Percentiles rank a stretch among this genome's conserved stretches.
phyloP scores from a whole-genome alignment of 2,329 filamentous ascomycete species.

The Cladosporium sp. region DNA sequence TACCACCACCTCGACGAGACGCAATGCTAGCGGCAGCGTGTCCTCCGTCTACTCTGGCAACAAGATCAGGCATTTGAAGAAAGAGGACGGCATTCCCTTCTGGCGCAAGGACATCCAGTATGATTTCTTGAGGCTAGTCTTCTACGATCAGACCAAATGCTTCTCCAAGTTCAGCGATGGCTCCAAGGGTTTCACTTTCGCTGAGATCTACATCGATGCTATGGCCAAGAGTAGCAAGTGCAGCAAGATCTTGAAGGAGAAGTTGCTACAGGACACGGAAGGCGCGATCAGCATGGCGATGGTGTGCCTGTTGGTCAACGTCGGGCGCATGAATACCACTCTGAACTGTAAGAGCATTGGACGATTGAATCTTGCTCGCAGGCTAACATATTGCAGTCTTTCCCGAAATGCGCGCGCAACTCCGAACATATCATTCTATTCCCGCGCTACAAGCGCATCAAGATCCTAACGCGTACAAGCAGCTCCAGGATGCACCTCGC shows the following conservation, averaged over 20 bases:
- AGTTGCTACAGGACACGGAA: conserved; percentile 84
- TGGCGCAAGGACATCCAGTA: conserved; percentile 87
- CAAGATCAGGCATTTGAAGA: conserved; percentile 82
- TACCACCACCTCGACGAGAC: conserved; percentile 50
- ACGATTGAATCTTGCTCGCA: neutral
- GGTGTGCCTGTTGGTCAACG: conserved; percentile 95
- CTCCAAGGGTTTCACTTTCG: conserved; percentile 71
- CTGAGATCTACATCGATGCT: conserved; percentile 95
- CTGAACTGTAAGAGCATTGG: conserved; percentile 71
- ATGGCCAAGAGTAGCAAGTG: conserved; percentile 99
- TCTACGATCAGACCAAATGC: conserved; percentile 68
- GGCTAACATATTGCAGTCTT: conserved; percentile 63
- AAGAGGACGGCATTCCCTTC: conserved; percentile 80
- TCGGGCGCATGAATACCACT: conserved; percentile 98
- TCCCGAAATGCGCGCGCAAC: conserved; percentile 95
- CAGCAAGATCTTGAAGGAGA: conserved; percentile 96
- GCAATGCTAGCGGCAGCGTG: conserved; percentile 62
- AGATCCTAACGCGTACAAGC: conserved; percentile 94
- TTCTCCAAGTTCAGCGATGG: conserved; percentile 91
- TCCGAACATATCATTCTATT: conserved; percentile 96
- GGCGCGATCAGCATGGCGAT: conserved; percentile 98
- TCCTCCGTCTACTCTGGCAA: conserved; percentile 65
- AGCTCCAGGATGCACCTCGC: conserved; percentile 90
- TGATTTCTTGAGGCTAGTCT: conserved; percentile 76
- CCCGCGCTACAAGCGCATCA: conserved; percentile 92